Conservation (phyloP, 2,329 filamentous ascomycete genomes). For the Ophiostoma tasmaniense region DNA sequence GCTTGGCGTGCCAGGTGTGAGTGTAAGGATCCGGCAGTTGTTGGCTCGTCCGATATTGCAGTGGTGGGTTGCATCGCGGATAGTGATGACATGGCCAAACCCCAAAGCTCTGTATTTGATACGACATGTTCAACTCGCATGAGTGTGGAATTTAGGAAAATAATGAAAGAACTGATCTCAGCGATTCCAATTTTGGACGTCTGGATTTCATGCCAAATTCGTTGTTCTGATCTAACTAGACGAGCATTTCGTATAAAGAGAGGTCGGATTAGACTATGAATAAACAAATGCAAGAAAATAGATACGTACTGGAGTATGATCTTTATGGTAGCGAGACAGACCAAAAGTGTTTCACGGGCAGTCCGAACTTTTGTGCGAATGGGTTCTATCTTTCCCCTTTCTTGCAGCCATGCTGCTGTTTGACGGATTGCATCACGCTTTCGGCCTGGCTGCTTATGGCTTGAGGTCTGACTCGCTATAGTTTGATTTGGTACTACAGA, state of each 20-base stretch:
- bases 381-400: not conserved
- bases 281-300: not conserved
- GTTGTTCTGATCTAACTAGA: not conserved
- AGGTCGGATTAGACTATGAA: not conserved
- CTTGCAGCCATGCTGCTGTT: not conserved
- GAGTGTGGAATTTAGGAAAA: no score
- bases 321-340: not conserved
- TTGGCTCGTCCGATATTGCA: not conserved
- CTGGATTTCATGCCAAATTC: not conserved
- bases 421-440: not conserved
- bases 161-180: not conserved
- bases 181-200: not conserved
- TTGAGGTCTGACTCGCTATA: not conserved
- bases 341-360: not conserved
- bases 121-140: no score
- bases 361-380: not conserved
- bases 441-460: not conserved
- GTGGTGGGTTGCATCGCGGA: not conserved
- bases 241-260: not conserved
- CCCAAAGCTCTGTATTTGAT: no score
- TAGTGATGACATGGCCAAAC: not conserved
- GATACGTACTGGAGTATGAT: not conserved
- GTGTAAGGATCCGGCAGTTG: not conserved
- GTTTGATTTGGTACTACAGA: not conserved
- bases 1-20: not conserved